phyloP scores from a whole-genome alignment of 345 rosid species.

The Corchorus olitorius region DNA sequence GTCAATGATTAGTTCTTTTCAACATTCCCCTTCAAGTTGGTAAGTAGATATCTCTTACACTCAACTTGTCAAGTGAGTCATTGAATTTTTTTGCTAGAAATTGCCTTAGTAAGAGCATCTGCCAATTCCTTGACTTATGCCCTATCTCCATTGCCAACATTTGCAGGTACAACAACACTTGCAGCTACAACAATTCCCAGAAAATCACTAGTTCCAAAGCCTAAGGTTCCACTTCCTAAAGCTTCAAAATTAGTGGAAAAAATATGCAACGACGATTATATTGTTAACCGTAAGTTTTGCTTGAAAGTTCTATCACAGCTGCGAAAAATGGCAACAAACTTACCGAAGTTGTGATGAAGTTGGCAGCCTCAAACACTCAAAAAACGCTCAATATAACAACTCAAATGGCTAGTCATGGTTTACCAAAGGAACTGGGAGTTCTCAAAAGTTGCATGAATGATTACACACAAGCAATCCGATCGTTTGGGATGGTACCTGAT shows the following conservation, averaged over 20 bases:
- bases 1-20: no score
- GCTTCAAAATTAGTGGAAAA: neutral
- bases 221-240: neutral
- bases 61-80: no score
- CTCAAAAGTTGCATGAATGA: neutral
- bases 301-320: constrained; percentile 9
- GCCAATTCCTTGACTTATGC: no score
- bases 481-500: neutral
- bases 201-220: neutral
- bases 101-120: no score
- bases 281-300: constrained; percentile 6
- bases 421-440: neutral
- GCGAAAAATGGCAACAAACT: neutral
- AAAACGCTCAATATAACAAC: neutral
- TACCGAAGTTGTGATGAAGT: neutral
- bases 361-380: neutral
- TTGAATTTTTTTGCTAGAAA: no score
- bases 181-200: neutral
- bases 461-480: neutral
- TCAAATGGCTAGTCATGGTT: neutral
- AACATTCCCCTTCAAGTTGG: no score
- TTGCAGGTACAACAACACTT: no score
- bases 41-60: no score
- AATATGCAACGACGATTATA: neutral
- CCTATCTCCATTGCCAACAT: neutral